Percentiles rank a stretch among this genome's conserved stretches.
Conservation (phyloP, 805 yeast genomes). For the Nakazawaea pomicola region DNA sequence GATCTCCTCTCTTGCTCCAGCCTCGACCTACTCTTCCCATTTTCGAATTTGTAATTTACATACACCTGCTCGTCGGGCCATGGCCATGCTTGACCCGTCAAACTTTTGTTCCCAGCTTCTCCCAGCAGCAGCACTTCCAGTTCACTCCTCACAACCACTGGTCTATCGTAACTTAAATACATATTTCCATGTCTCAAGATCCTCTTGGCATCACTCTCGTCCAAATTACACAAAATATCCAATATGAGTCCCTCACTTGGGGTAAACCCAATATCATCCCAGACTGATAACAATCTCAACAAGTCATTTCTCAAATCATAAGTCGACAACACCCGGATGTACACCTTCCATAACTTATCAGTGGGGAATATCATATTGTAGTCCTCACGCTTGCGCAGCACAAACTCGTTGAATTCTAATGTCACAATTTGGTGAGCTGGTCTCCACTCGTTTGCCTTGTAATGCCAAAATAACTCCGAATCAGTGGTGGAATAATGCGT, state of each 20-base stretch:
- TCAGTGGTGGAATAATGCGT: neutral
- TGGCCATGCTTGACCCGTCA: slow-evolving; percentile 3
- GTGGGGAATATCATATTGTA: neutral
- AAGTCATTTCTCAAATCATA: slow-evolving; percentile 2
- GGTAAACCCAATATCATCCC: neutral
- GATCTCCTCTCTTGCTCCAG: neutral
- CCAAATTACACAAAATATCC: slow-evolving; percentile 2
- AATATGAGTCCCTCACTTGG: slow-evolving; percentile 8
- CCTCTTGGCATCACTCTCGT: neutral
- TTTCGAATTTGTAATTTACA: slow-evolving; percentile 4
- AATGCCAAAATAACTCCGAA: slow-evolving; percentile 3
- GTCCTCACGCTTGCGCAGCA: neutral
- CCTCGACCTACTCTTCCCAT: neutral
- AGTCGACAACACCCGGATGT: slow-evolving; percentile 1
- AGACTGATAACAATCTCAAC: neutral
- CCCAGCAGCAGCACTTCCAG: neutral
- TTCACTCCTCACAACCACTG: slow-evolving; percentile 3
- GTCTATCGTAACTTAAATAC: neutral
- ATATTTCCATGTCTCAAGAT: slow-evolving; percentile 8
- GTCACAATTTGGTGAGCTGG: slow-evolving; percentile 6
- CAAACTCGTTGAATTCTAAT: neutral
- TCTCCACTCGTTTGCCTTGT: neutral
- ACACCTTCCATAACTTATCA: slow-evolving; percentile 4
- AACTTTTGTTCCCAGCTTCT: neutral
- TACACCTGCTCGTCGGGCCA: slow-evolving; percentile 11